Conservation (phyloP, 345 rosid genomes). For the Dipteronia sinensis region DNA sequence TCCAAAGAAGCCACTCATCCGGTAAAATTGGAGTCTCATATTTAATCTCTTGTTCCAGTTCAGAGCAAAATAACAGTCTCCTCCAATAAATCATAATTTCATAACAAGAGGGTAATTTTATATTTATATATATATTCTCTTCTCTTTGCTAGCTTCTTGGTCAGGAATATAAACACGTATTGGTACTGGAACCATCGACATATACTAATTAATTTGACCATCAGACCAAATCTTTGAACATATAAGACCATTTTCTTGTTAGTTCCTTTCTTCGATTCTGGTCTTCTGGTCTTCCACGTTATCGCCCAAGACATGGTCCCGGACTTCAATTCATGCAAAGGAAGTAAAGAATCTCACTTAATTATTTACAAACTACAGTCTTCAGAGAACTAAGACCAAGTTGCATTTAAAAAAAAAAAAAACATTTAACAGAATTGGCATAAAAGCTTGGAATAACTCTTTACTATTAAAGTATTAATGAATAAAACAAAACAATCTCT, state of each 20-base stretch:
- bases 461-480: background rate
- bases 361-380: too few species aligned
- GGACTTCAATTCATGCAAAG: background rate
- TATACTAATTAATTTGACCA: constrained; percentile 1
- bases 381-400: background rate
- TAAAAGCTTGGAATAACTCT: background rate
- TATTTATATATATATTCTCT: background rate
- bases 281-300: background rate
- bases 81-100: background rate
- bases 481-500: background rate
- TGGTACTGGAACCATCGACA: too few species aligned
- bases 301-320: background rate
- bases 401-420: background rate
- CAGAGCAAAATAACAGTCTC: background rate
- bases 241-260: background rate
- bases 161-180: too few species aligned
- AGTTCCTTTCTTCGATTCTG: background rate
- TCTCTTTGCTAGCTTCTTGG: background rate
- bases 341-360: background rate
- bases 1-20: too few species aligned
- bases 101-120: background rate
- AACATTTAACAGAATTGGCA: background rate
- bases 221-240: constrained; percentile 17
- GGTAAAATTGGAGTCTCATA: background rate
- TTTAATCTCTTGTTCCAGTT: background rate